phyloP scores from a whole-genome alignment of 352 stramenopile genomes.

The Phytopythium cucurbitacearum region DNA sequence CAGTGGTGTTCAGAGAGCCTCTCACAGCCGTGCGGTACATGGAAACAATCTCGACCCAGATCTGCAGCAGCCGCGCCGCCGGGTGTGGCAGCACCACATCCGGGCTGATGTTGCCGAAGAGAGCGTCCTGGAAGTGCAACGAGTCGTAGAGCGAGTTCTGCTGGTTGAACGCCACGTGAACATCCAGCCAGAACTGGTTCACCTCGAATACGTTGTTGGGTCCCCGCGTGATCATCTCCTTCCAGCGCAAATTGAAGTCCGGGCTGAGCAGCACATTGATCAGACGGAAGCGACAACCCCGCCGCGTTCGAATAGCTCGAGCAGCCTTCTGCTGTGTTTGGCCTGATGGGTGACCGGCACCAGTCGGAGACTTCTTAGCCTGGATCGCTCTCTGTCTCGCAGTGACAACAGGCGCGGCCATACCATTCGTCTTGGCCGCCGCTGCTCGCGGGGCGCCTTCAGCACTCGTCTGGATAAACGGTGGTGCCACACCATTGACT shows the following conservation, averaged over 20 bases:
- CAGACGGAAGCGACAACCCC: slow-evolving; percentile 61
- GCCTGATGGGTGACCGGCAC: background rate
- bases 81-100: slow-evolving; percentile 41
- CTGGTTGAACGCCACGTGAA: slow-evolving; percentile 49
- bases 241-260: slow-evolving; percentile 48
- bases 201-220: slow-evolving; percentile 16
- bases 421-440: background rate
- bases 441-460: slow-evolving; percentile 1
- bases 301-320: slow-evolving; percentile 22
- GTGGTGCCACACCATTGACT: no score
- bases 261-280: slow-evolving; percentile 66
- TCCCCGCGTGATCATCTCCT: slow-evolving; percentile 28
- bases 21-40: slow-evolving; percentile 46
- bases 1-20: slow-evolving; percentile 23
- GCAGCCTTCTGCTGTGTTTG: background rate
- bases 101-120: slow-evolving; percentile 51
- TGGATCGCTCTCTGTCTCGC: background rate
- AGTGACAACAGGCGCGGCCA: background rate
- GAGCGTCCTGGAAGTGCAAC: slow-evolving; percentile 58
- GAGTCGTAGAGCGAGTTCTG: slow-evolving; percentile 40
- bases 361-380: background rate
- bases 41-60: slow-evolving; percentile 54
- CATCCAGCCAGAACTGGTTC: slow-evolving; percentile 52
- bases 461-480: no score
- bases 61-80: slow-evolving; percentile 45